A percentile compares a stretch with the other conserved stretches of the same genome.
These are phyloP conservation scores for Linum usitatissimum DNA, from an alignment of 345 rosid genomes.

Conservation along the genomic window DNA sequence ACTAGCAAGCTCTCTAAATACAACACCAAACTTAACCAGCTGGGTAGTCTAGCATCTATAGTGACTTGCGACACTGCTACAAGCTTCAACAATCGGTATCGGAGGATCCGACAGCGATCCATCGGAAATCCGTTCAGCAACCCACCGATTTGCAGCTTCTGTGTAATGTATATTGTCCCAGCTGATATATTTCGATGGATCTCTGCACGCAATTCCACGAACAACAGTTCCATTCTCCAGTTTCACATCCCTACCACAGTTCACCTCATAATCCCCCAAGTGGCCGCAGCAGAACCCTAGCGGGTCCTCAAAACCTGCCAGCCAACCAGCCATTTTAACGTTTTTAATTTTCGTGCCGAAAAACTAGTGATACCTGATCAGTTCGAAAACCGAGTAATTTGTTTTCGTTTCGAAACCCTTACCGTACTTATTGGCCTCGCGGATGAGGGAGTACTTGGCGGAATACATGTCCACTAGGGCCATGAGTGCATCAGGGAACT, in stretches of 20 bases:
- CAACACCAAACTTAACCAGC: too few species aligned
- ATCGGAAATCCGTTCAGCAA: constrained; percentile 18
- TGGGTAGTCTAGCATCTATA: too few species aligned
- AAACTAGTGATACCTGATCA: too few species aligned
- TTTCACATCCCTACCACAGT: constrained; percentile 14
- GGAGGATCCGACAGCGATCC: constrained; percentile 28
- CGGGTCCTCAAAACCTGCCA: constrained; percentile 20
- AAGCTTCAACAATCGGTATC: constrained; percentile 15
- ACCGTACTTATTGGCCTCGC: not conserved
- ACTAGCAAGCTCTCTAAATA: too few species aligned
- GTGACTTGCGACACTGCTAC: not conserved
- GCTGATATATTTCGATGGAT: constrained; percentile 21
- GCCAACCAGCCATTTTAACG: too few species aligned
- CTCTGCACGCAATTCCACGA: constrained; percentile 10
- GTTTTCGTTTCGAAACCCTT: not conserved
- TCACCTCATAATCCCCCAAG: constrained; percentile 4
- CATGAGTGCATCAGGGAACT: not conserved
- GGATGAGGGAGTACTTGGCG: not conserved
- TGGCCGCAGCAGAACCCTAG: constrained; percentile 22
- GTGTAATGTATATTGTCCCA: constrained; percentile 32
- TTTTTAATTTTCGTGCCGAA: too few species aligned
- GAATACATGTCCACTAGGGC: not conserved
- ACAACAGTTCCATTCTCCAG: constrained; percentile 17
- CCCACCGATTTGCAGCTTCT: constrained; percentile 26
- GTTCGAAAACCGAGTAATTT: not conserved